Conservation (phyloP, 1,139 yeast genomes). For the Candida labiduridarum region DNA sequence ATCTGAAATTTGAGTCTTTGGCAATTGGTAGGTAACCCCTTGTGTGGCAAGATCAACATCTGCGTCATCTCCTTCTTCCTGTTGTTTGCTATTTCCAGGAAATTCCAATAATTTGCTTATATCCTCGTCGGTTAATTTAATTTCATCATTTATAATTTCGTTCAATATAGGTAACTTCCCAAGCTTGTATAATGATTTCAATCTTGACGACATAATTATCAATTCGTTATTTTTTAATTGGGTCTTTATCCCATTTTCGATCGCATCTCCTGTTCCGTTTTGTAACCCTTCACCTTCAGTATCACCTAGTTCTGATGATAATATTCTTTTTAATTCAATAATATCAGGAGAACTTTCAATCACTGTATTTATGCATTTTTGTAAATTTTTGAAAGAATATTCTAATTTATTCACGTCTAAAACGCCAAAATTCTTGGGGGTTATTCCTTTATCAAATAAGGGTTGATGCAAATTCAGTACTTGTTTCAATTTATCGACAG, state of each 20-base stretch:
- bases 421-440: slow-evolving; percentile 25
- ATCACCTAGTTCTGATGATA: slow-evolving; percentile 14
- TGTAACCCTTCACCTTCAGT: neutral
- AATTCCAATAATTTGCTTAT: slow-evolving; percentile 4
- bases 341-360: slow-evolving; percentile 56
- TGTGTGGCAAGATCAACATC: neutral
- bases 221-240: slow-evolving; percentile 57
- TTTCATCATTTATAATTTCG: slow-evolving; percentile 34
- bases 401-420: slow-evolving; percentile 45
- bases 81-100: too few species aligned
- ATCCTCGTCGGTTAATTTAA: slow-evolving; percentile 15
- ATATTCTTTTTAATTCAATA: slow-evolving; percentile 33
- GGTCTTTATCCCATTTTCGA: slow-evolving; percentile 42
- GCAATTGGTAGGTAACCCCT: slow-evolving; percentile 8
- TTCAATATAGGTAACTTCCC: slow-evolving; percentile 54
- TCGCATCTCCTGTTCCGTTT: slow-evolving; percentile 10
- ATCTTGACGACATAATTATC: slow-evolving; percentile 57
- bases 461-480: slow-evolving; percentile 12
- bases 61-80: slow-evolving; percentile 6
- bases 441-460: slow-evolving; percentile 13
- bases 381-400: slow-evolving; percentile 45
- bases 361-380: slow-evolving; percentile 54
- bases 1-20: slow-evolving; percentile 17
- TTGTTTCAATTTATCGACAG: neutral
- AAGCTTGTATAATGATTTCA: slow-evolving; percentile 55